Evolutionary conservation across 257 asterid species (phyloP).

Genomic region (Scutellaria barbata): DNA sequence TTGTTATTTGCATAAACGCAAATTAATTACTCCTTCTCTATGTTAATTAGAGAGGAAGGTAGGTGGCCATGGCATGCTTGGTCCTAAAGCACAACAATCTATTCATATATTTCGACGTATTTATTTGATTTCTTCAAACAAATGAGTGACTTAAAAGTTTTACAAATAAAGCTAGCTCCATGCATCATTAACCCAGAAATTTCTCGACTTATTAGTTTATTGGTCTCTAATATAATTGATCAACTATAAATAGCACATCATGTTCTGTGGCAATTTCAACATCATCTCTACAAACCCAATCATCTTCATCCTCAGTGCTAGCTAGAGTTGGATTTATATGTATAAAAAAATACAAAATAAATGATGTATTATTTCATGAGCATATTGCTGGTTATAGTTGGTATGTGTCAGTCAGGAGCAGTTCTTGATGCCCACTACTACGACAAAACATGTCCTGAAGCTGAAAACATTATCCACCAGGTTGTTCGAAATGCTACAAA

Average conservation of each 20-base stretch:
- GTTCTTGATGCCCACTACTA: slow-evolving; percentile 62
- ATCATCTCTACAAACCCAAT: slow-evolving; percentile 6
- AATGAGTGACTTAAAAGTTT: slow-evolving; percentile 70
- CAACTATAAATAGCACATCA: slow-evolving; percentile 45
- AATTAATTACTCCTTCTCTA: no score
- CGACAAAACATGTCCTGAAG: slow-evolving; percentile 68
- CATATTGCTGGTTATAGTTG: slow-evolving; percentile 40
- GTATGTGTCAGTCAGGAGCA: slow-evolving; percentile 44
- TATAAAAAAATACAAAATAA: no score
- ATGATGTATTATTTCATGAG: slow-evolving; percentile 21
- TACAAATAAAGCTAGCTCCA: slow-evolving; percentile 28
- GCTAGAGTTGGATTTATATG: no score
- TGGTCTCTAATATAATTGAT: no score
- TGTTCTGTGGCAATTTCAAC: slow-evolving; percentile 35
- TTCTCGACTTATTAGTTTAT: no score
- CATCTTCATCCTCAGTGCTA: no score
- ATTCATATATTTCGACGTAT: slow-evolving; percentile 27
- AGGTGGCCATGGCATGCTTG: slow-evolving; percentile 60
- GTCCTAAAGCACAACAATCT: slow-evolving; percentile 58
- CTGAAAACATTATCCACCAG: slow-evolving; percentile 55
- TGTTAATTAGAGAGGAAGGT: no score
- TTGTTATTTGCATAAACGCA: no score
- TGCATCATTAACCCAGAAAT: slow-evolving; percentile 36
- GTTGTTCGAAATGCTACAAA: slow-evolving; percentile 53
- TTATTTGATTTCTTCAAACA: neutral